phyloP scores from a whole-genome alignment of 345 rosid genomes.

The Luvunga scandens region DNA sequence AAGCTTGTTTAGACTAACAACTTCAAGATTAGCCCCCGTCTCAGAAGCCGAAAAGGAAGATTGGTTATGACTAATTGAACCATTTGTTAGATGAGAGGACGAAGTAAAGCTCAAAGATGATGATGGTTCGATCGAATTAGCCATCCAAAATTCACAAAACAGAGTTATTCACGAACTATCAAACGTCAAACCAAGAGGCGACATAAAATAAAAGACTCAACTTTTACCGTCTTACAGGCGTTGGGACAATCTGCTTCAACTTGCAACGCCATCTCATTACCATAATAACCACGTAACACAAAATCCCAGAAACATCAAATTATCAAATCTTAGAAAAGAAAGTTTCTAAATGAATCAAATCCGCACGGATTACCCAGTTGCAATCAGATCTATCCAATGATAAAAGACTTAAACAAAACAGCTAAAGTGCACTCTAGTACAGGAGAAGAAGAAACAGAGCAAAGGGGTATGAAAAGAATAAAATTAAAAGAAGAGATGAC shows the following conservation, averaged over 20 bases:
- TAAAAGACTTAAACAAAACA: background rate
- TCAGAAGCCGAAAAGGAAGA: slow-evolving; percentile 32
- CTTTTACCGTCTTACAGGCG: background rate
- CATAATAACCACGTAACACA: background rate
- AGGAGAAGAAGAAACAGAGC: background rate
- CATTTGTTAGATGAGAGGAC: slow-evolving; percentile 52
- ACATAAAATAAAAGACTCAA: background rate
- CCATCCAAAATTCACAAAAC: slow-evolving; percentile 36
- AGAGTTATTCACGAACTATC: background rate
- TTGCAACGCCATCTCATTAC: slow-evolving; percentile 5
- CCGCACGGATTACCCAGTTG: background rate
- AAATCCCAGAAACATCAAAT: background rate
- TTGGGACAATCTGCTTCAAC: slow-evolving; percentile 10
- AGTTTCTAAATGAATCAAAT: background rate
- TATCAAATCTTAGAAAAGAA: background rate
- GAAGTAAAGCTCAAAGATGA: slow-evolving; percentile 79
- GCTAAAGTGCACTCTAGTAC: background rate
- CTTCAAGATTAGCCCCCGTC: slow-evolving; percentile 49
- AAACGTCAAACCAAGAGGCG: background rate
- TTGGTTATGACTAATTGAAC: slow-evolving; percentile 35
- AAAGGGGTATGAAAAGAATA: background rate
- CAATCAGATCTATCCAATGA: background rate
- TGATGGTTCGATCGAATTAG: slow-evolving; percentile 64
- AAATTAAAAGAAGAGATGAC: background rate
- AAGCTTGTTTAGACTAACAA: slow-evolving; percentile 65